Conservation (phyloP, 2,329 filamentous ascomycete species). For the Exophiala sp. region DNA sequence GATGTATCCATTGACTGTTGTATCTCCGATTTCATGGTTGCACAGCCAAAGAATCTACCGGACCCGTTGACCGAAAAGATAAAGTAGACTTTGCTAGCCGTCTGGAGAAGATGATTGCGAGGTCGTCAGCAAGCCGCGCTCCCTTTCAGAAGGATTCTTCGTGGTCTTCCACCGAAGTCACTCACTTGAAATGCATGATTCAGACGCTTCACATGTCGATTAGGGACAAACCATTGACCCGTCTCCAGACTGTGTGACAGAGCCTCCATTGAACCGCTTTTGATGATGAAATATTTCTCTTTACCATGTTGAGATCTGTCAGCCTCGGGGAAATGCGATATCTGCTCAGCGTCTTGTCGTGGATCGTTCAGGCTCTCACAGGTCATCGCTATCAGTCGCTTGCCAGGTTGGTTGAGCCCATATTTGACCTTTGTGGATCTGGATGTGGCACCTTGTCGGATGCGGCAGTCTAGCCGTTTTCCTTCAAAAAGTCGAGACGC, state of each 20-base stretch:
- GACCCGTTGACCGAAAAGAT: conserved; percentile 22
- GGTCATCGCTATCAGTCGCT: conserved; percentile 7
- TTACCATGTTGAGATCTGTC: conserved; percentile 11
- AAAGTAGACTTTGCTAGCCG: conserved; percentile 16
- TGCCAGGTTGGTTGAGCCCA: conserved; percentile 5
- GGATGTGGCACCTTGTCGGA: conserved; percentile 12
- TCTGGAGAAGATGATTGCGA: conserved; percentile 4
- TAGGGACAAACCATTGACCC: conserved; percentile 16
- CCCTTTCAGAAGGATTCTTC: too few species aligned
- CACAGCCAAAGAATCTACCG: conserved; percentile 17
- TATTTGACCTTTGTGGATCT: conserved; percentile 23
- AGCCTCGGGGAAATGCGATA: conserved; percentile 15
- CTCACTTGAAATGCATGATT: conserved; percentile 20
- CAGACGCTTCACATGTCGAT: conserved; percentile 16
- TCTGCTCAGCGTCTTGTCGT: conserved; percentile 12
- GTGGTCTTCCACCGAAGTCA: too few species aligned
- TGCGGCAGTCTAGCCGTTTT: conserved; percentile 18
- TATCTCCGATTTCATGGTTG: conserved; percentile 18
- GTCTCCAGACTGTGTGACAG: conserved; percentile 18
- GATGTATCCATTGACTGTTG: background rate
- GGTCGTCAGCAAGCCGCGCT: too few species aligned
- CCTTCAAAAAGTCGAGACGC: conserved; percentile 16
- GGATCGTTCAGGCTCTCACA: conserved; percentile 1
- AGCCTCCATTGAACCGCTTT: conserved; percentile 18
- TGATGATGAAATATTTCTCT: conserved; percentile 22